Percentiles rank a stretch among this genome's conserved stretches.
phyloP scores from a whole-genome alignment of 2,329 filamentous ascomycete genomes.

The Blastomyces parvus region DNA sequence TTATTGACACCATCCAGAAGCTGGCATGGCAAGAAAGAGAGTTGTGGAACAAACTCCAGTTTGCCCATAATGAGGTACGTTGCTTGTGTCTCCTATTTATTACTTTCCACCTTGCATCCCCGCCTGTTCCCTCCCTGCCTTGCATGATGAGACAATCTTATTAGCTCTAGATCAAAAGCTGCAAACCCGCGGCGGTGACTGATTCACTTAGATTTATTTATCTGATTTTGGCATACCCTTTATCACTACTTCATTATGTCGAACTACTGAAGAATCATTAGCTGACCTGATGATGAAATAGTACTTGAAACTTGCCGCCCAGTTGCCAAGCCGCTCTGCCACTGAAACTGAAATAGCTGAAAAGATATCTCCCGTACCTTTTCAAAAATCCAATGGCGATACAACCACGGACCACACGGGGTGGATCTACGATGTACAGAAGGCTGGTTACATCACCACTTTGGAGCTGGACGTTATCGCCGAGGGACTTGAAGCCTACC shows the following conservation, averaged over 20 bases:
- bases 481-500: conserved; percentile 34
- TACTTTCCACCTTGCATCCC: background rate
- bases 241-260: conserved; percentile 10
- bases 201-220: conserved; percentile 47
- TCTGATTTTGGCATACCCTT: conserved; percentile 37
- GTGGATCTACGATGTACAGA: conserved; percentile 15
- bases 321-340: conserved; percentile 22
- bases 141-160: conserved; percentile 42
- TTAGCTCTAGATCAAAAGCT: conserved; percentile 85
- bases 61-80: conserved; percentile 35
- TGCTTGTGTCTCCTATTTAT: conserved; percentile 8
- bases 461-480: conserved; percentile 26
- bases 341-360: conserved; percentile 5
- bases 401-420: conserved; percentile 9
- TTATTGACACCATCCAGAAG: conserved; percentile 33
- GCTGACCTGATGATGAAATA: conserved; percentile 24
- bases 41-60: conserved; percentile 29
- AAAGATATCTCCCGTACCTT: conserved; percentile 5
- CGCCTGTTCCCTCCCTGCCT: conserved; percentile 13
- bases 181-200: conserved; percentile 49
- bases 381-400: conserved; percentile 2
- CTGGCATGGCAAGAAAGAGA: conserved; percentile 32
- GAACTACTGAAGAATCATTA: background rate
- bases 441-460: conserved; percentile 12
- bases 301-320: conserved; percentile 29